Conservation (phyloP, 192 early-diverging fungal genomes). For the Kickxella alabastrina region DNA sequence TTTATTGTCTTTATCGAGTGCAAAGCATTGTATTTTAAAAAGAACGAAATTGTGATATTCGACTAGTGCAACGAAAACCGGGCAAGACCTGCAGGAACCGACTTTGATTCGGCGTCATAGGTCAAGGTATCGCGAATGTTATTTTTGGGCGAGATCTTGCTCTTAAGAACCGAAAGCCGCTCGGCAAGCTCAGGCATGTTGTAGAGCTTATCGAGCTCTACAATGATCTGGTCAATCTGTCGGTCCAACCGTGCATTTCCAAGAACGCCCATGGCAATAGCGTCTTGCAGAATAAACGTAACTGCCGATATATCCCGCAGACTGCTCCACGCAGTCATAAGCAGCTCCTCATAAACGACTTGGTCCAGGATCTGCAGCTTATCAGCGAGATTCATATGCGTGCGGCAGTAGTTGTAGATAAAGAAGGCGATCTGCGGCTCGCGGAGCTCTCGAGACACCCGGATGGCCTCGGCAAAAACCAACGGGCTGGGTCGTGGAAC, state of each 20-base stretch:
- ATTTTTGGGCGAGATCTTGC: slow-evolving; percentile 1
- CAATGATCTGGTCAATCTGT: slow-evolving; percentile 24
- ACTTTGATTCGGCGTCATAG: background rate
- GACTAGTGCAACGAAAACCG: background rate
- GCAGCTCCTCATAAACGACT: slow-evolving; percentile 28
- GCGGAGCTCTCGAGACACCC: slow-evolving; percentile 23
- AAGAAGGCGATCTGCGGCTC: slow-evolving; percentile 22
- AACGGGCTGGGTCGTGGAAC: slow-evolving; percentile 20
- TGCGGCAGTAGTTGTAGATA: slow-evolving; percentile 30
- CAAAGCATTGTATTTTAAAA: background rate
- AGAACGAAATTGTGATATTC: background rate
- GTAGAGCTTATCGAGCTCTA: slow-evolving; percentile 25
- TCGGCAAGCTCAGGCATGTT: slow-evolving; percentile 14
- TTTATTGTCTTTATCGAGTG: background rate
- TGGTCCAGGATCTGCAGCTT: slow-evolving; percentile 25
- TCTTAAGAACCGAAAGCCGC: slow-evolving; percentile 7
- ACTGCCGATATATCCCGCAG: slow-evolving; percentile 27
- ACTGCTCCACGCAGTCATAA: slow-evolving; percentile 20
- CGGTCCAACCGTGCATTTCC: slow-evolving; percentile 11
- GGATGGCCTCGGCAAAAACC: slow-evolving; percentile 27
- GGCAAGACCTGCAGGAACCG: too few relatives aligned
- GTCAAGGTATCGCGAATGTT: background rate
- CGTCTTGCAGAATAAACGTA: slow-evolving; percentile 21
- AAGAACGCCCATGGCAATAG: slow-evolving; percentile 19
- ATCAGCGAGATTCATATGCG: slow-evolving; percentile 13